Evolutionary conservation across 164 flowering plant genomes (phyloP), one percentile per base, ranked within the genome.

Genomic region (Taxillus chinensis): DNA sequence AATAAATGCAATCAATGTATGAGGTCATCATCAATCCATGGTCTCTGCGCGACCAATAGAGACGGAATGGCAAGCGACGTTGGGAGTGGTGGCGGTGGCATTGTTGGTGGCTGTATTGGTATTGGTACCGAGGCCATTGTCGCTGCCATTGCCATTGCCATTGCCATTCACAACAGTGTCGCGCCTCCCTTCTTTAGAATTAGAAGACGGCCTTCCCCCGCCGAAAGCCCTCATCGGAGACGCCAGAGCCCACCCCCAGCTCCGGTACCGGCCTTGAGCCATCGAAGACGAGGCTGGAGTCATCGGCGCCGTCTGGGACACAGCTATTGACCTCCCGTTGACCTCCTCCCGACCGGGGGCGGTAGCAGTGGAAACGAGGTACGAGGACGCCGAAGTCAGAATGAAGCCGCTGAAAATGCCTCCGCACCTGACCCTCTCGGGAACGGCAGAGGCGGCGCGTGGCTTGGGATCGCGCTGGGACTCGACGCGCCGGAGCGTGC

Each of bases 201-300:
- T 27, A 9, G 81, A 51, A 12, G 51, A 64, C 3, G 89, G 80
- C 71, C 79, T 75, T 64, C 64, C 67, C 71, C 79, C 74, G 64
- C 64, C 67, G 49, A 93, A 86, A 27, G 87, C 98, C 73, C 97
- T 83, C 75, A 88, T 83, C 3, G 98, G 97, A 58, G 92, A 84
- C 0, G 96, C 96, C 68, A 93, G 81, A 2, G 92, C 92, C 95
- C 98, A 93, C 1, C 86, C 85, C 97, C 95, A 86, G 58, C 89
- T 84, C 71, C 59, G 82, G 61, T 72, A 80, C 66, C 92, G 72
- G 9, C 86, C 75, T 64, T 80, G 83, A 8, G 75, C 70, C 1
- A 66, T 74, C 0, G 27, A 27, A 2, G 63, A 63, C 8, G 41
- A 59, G 0, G 46, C 62, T 13, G 56, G 27, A 43, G 69, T 48